These are phyloP conservation scores for Amanita molliuscula DNA, from an alignment of 768 basidiomycete genomes.

Conservation along the genomic window DNA sequence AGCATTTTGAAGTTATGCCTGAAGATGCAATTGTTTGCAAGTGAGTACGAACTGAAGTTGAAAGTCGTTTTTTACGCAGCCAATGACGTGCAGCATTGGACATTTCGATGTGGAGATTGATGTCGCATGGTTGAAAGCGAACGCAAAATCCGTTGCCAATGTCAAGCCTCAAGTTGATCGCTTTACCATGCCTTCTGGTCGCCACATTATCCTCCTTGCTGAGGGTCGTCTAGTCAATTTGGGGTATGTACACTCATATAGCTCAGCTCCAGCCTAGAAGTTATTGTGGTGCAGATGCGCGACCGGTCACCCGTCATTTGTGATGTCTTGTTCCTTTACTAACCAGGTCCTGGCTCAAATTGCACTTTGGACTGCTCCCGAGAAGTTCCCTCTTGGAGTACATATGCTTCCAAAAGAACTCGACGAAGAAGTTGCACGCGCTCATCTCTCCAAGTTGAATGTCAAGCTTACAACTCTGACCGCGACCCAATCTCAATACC, in stretches of 20 bases:
- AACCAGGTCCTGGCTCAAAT: constrained; percentile 99
- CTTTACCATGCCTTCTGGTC: constrained; percentile 84
- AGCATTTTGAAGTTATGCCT: constrained; percentile 90
- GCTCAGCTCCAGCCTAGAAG: constrained; percentile 2
- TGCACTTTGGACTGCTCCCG: constrained; percentile 89
- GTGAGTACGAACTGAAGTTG: constrained; percentile 35
- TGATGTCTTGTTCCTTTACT: constrained; percentile 99
- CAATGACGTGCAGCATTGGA: constrained; percentile 45
- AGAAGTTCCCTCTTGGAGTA: constrained; percentile 92
- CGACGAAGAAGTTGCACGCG: constrained; percentile 98
- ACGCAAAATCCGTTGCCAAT: constrained; percentile 75
- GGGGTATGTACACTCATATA: constrained; percentile 43
- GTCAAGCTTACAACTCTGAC: constrained; percentile 84
- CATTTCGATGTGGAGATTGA: constrained; percentile 91
- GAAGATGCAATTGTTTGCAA: constrained; percentile 99
- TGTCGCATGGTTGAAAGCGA: constrained; percentile 95
- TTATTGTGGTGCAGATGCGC: constrained; percentile 52
- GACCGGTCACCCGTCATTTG: constrained; percentile 97
- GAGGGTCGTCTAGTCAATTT: constrained; percentile 99
- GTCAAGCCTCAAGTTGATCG: constrained; percentile 99
- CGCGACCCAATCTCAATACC: constrained; percentile 74
- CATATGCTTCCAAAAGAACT: constrained; percentile 98
- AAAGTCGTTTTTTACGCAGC: neutral
- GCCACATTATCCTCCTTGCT: constrained; percentile 94
- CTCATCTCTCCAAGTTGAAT: constrained; percentile 84